Evolutionary conservation across 371 early-diverging fungal species (phyloP).

Genomic region (Rhizopus arrhizus): DNA sequence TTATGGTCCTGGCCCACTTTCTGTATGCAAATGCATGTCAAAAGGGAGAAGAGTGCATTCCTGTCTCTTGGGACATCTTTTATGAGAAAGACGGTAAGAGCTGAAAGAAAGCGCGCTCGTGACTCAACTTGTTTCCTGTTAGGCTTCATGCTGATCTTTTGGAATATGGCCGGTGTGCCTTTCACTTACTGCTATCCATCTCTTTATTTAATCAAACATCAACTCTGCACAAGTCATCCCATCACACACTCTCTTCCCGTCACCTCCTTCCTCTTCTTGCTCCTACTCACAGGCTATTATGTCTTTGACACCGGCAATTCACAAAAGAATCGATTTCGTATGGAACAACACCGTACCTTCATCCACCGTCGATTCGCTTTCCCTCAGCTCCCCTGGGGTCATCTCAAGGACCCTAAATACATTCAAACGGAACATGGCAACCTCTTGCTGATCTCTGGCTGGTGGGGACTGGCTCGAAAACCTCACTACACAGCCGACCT

Average conservation of each 20-base stretch:
- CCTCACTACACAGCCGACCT: constrained; percentile 88
- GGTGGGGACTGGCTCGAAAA: constrained; percentile 89
- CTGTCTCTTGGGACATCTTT: constrained; percentile 73
- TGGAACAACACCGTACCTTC: constrained; percentile 67
- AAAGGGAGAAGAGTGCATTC: constrained; percentile 79
- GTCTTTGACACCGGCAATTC: constrained; percentile 73
- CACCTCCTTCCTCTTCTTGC: constrained; percentile 41
- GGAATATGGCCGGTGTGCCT: constrained; percentile 66
- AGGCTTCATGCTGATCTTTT: constrained; percentile 66
- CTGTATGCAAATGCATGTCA: constrained; percentile 74
- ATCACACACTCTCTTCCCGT: constrained; percentile 44
- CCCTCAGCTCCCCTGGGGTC: constrained; percentile 69
- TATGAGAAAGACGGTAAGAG: constrained; percentile 59
- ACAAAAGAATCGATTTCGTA: constrained; percentile 89
- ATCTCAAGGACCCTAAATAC: constrained; percentile 72
- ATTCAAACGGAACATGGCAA: constrained; percentile 78
- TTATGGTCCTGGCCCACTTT: constrained; percentile 76
- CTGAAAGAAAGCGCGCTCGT: neutral
- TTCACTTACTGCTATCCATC: constrained; percentile 64
- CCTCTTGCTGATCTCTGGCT: constrained; percentile 77
- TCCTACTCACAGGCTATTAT: constrained; percentile 53
- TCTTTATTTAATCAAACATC: constrained; percentile 54
- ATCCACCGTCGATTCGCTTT: constrained; percentile 56
- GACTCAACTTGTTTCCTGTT: neutral
- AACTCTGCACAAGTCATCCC: constrained; percentile 41